Conservation (phyloP, 2,329 filamentous ascomycete genomes). For the Monosporascus sp. region DNA sequence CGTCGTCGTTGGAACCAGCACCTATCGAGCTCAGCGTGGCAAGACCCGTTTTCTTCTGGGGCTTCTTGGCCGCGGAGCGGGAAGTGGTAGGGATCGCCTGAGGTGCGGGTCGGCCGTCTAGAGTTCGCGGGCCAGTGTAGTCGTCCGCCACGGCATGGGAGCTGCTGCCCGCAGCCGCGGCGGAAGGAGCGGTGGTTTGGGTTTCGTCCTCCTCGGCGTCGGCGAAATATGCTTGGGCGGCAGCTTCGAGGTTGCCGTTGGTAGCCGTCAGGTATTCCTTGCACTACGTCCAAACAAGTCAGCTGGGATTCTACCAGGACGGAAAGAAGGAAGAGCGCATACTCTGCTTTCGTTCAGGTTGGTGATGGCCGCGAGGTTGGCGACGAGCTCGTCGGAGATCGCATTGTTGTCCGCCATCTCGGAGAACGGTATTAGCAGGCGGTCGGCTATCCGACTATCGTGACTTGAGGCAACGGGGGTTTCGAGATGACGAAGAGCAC, state of each 20-base stretch:
- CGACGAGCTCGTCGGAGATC: constrained; percentile 7
- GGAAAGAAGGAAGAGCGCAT: neutral
- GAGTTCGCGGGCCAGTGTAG: constrained; percentile 58
- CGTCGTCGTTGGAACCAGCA: constrained; percentile 46
- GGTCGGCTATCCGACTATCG: too few species aligned
- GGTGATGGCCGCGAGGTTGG: constrained; percentile 28
- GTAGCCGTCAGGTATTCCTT: constrained; percentile 66
- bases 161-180: constrained; percentile 30
- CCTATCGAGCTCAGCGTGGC: constrained; percentile 54
- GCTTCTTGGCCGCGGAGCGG: constrained; percentile 33
- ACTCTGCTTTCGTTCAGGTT: constrained; percentile 17
- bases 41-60: constrained; percentile 54
- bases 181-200: constrained; percentile 37
- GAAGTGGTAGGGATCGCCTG: constrained; percentile 30
- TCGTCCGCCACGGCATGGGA: constrained; percentile 21
- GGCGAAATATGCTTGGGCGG: constrained; percentile 58
- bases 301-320: constrained; percentile 1
- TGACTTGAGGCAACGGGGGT: too few species aligned
- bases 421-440: neutral
- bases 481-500: neutral
- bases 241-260: constrained; percentile 61
- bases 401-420: neutral
- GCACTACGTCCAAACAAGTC: constrained; percentile 1
- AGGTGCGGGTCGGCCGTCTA: constrained; percentile 57
- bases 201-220: constrained; percentile 47